Evolutionary conservation across 2,329 filamentous ascomycete genomes (phyloP).

Genomic region (Zymoseptoria ardabiliae): DNA sequence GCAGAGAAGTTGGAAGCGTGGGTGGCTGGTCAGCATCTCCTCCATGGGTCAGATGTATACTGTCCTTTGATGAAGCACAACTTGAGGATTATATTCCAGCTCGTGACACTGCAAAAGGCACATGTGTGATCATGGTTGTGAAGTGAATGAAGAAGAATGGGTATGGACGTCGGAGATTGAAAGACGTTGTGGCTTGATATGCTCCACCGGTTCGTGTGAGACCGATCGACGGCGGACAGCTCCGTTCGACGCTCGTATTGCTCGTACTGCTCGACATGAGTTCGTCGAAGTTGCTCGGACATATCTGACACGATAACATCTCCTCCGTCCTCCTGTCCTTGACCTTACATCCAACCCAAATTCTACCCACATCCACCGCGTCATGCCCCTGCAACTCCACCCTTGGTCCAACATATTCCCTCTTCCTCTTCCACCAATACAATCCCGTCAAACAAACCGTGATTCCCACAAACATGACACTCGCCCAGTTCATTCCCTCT

Average conservation of each 20-base stretch:
- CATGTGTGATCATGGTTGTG: background rate
- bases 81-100: background rate
- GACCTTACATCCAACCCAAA: constrained; percentile 12
- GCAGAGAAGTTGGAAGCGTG: background rate
- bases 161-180: background rate
- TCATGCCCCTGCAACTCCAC: constrained; percentile 21
- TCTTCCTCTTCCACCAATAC: constrained; percentile 35
- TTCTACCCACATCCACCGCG: constrained; percentile 21
- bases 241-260: background rate
- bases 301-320: background rate
- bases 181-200: background rate
- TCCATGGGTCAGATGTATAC: background rate
- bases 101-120: background rate
- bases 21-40: background rate
- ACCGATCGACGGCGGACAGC: background rate
- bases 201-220: background rate
- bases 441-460: constrained; percentile 44
- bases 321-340: background rate
- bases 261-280: background rate
- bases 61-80: background rate
- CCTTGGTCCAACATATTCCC: constrained; percentile 35
- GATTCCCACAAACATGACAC: constrained; percentile 46
- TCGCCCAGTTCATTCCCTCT: constrained; percentile 48
- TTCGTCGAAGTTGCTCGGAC: background rate
- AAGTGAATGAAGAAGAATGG: background rate